Percentiles rank a stretch among this genome's conserved stretches.
These are phyloP conservation scores for Rhodamnia argentea DNA, from an alignment of 345 rosid species.

Conservation along the genomic window DNA sequence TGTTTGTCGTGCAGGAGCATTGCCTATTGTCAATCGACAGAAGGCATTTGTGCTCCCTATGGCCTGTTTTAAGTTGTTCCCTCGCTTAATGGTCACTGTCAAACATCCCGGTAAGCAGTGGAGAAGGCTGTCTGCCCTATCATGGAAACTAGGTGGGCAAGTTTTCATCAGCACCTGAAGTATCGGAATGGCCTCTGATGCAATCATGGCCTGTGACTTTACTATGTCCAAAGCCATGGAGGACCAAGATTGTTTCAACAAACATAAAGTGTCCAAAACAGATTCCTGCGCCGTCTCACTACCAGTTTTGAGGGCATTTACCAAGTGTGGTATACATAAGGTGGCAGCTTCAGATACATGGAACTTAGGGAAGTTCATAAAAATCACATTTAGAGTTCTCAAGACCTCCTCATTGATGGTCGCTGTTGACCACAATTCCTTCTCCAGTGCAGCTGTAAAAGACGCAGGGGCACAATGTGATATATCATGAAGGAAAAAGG, in stretches of 20 bases:
- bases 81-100: slow-evolving; percentile 70
- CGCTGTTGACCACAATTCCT: slow-evolving; percentile 70
- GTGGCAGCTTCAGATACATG: slow-evolving; percentile 89
- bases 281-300: slow-evolving; percentile 67
- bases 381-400: slow-evolving; percentile 67
- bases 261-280: slow-evolving; percentile 66
- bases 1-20: slow-evolving; percentile 76
- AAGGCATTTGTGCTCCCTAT: slow-evolving; percentile 77
- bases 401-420: slow-evolving; percentile 70
- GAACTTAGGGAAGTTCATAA: slow-evolving; percentile 77
- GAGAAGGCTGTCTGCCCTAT: slow-evolving; percentile 70
- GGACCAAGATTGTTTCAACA: slow-evolving; percentile 76
- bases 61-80: slow-evolving; percentile 74
- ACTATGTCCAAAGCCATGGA: slow-evolving; percentile 67
- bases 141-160: slow-evolving; percentile 77
- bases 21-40: slow-evolving; percentile 76
- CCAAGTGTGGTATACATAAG: slow-evolving; percentile 72
- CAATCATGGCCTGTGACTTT: slow-evolving; percentile 74
- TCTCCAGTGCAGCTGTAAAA: slow-evolving; percentile 81
- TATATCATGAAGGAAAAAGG: background rate
- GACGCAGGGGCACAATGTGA: background rate
- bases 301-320: slow-evolving; percentile 69
- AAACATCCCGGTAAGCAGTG: slow-evolving; percentile 92
- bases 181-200: slow-evolving; percentile 78
- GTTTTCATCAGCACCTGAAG: slow-evolving; percentile 77